A percentile compares a stretch with the other conserved stretches of the same genome.
Conservation (phyloP, 1,284 basidiomycete genomes). For the Entoloma clypeatum region DNA sequence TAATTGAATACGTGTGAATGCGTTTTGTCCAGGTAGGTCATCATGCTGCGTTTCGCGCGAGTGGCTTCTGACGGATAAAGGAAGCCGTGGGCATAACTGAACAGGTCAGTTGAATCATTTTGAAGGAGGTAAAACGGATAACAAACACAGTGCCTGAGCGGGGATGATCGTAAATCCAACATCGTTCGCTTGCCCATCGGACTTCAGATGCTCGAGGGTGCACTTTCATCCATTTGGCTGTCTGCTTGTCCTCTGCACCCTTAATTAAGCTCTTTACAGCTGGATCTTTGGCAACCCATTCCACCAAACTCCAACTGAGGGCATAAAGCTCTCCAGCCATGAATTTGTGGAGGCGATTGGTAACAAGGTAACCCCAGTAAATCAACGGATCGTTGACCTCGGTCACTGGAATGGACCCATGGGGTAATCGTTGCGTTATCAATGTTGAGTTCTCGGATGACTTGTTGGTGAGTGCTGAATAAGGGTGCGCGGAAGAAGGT, state of each 20-base stretch:
- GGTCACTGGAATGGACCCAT: background rate
- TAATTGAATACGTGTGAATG: conserved; percentile 30
- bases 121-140: conserved; percentile 3
- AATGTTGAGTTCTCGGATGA: conserved; percentile 1
- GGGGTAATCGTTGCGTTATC: background rate
- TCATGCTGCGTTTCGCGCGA: conserved; percentile 53
- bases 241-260: conserved; percentile 95
- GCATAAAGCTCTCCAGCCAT: conserved; percentile 98
- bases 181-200: conserved; percentile 88
- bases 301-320: conserved; percentile 86
- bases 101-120: conserved; percentile 8
- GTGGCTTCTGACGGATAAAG: conserved; percentile 91
- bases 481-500: conserved; percentile 10
- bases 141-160: conserved; percentile 86
- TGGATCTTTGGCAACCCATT: conserved; percentile 80
- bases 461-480: conserved; percentile 7
- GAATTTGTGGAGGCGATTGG: conserved; percentile 84
- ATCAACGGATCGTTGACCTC: conserved; percentile 62
- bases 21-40: conserved; percentile 39
- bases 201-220: conserved; percentile 82
- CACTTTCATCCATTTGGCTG: conserved; percentile 89
- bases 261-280: conserved; percentile 63
- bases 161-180: conserved; percentile 99
- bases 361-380: conserved; percentile 96
- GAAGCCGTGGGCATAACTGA: conserved; percentile 91